Evolutionary conservation across 2,329 filamentous ascomycete genomes (phyloP).

Genomic region (Cadophora malorum): DNA sequence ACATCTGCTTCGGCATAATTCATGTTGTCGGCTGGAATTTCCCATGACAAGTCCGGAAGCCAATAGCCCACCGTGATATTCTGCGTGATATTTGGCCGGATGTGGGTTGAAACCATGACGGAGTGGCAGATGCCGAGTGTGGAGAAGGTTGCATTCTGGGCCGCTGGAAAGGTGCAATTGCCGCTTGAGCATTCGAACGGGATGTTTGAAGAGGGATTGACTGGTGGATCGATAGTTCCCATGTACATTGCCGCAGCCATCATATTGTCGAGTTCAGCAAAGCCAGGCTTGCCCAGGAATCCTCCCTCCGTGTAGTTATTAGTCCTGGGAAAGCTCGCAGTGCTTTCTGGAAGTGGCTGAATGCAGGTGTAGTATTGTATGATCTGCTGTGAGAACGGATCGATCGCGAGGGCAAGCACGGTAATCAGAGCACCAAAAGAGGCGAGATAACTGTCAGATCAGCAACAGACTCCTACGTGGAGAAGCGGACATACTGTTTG

Average conservation of each 20-base stretch:
- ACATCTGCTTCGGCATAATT: no score
- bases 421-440: conserved; percentile 15
- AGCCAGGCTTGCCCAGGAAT: not conserved
- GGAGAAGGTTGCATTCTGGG: conserved; percentile 10
- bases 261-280: not conserved
- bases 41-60: no score
- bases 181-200: conserved; percentile 7
- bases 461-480: not conserved
- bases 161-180: conserved; percentile 17
- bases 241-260: conserved; percentile 19
- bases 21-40: no score
- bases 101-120: no score
- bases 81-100: no score
- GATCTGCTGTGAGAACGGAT: conserved; percentile 19
- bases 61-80: no score
- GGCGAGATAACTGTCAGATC: conserved; percentile 7
- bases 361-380: conserved; percentile 22
- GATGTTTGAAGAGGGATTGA: conserved; percentile 6
- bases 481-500: not conserved
- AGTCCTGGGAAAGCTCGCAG: not conserved
- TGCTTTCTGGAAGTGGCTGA: not conserved
- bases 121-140: conserved; percentile 18
- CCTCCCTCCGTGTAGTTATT: conserved; percentile 4
- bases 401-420: conserved; percentile 12
- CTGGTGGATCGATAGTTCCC: not conserved